Conservation (phyloP, 2,329 filamentous ascomycete genomes). For the Cladosporium velox region DNA sequence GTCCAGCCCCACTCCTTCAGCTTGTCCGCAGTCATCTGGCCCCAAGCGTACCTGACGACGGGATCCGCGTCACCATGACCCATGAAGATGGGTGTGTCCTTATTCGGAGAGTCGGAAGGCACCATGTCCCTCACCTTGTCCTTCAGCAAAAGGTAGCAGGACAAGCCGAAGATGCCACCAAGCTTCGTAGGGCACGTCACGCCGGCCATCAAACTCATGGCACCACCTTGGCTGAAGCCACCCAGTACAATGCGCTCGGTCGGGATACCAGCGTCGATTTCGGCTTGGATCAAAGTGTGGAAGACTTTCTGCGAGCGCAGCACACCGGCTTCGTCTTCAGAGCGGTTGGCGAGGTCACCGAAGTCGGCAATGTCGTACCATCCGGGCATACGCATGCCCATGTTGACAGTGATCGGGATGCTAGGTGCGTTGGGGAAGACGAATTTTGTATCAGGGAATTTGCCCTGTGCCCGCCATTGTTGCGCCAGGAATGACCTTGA, state of each 20-base stretch:
- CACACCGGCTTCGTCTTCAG: conserved; percentile 73
- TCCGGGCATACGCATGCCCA: conserved; percentile 76
- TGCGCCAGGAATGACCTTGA: conserved; percentile 73
- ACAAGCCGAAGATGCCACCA: conserved; percentile 85
- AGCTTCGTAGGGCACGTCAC: conserved; percentile 73
- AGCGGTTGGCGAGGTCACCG: conserved; percentile 48
- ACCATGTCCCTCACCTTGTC: conserved; percentile 62
- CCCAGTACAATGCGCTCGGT: conserved; percentile 82
- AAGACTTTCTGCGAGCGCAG: conserved; percentile 72
- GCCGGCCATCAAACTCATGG: conserved; percentile 79
- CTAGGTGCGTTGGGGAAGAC: conserved; percentile 87
- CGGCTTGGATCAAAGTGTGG: conserved; percentile 74
- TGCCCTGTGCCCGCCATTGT: conserved; percentile 78
- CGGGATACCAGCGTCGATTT: conserved; percentile 79
- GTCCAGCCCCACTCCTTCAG: conserved; percentile 71
- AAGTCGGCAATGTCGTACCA: conserved; percentile 75
- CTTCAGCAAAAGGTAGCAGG: conserved; percentile 75
- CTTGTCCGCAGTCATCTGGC: conserved; percentile 64
- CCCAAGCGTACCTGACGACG: conserved; percentile 70
- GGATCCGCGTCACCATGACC: conserved; percentile 80
- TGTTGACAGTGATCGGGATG: conserved; percentile 74
- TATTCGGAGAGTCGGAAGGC: conserved; percentile 49
- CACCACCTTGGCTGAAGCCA: conserved; percentile 84
- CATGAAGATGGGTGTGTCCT: conserved; percentile 81
- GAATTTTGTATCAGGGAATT: conserved; percentile 88